Conservation (phyloP, 805 yeast species). For the Barnettozyma siamensis region DNA sequence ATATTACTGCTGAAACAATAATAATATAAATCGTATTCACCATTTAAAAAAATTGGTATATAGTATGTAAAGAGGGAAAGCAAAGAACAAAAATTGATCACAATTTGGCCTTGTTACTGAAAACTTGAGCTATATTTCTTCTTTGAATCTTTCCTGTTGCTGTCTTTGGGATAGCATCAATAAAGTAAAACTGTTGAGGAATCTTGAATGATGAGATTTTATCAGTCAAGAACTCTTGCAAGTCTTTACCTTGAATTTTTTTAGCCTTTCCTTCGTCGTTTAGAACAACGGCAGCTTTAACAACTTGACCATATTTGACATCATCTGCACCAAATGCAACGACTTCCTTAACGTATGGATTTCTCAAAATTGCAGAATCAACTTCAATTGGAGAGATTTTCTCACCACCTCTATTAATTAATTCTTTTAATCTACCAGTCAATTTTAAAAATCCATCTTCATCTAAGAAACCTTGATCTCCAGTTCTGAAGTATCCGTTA, state of each 20-base stretch:
- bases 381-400: constrained; percentile 70
- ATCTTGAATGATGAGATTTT: constrained; percentile 54
- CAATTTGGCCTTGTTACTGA: constrained; percentile 31
- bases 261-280: constrained; percentile 30
- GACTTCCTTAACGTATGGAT: constrained; percentile 62
- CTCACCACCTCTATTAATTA: constrained; percentile 75
- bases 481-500: constrained; percentile 61
- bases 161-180: constrained; percentile 62
- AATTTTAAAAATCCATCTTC: constrained; percentile 51
- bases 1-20: too few relatives aligned
- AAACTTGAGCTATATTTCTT: constrained; percentile 52
- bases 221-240: constrained; percentile 38
- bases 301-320: constrained; percentile 64
- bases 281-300: constrained; percentile 63
- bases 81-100: constrained; percentile 2
- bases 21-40: too few relatives aligned
- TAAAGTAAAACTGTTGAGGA: constrained; percentile 52
- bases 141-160: constrained; percentile 78
- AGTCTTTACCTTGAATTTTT: constrained; percentile 34
- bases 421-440: constrained; percentile 69
- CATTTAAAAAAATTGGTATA: too few relatives aligned
- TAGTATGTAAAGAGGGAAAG: too few relatives aligned
- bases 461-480: constrained; percentile 67
- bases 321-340: constrained; percentile 67
- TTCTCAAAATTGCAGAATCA: constrained; percentile 53